phyloP scores from a whole-genome alignment of 805 yeast species.

The Sungouiella thailandica region DNA sequence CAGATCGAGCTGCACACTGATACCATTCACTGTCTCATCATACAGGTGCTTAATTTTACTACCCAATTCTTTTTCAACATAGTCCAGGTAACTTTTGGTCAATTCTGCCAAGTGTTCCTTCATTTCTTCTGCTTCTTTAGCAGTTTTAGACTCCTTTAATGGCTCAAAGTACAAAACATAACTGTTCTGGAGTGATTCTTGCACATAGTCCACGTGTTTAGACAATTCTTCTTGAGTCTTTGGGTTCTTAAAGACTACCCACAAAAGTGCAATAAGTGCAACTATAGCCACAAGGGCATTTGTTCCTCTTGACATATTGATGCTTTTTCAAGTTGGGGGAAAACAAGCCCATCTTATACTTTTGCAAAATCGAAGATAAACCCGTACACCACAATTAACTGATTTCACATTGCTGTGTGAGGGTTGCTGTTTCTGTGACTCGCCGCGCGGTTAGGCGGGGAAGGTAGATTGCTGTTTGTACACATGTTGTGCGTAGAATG shows the following conservation, averaged over 20 bases:
- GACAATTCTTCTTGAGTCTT: background rate
- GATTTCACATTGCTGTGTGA: too few relatives aligned
- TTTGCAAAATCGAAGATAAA: too few relatives aligned
- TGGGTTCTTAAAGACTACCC: background rate
- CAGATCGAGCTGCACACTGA: constrained; percentile 6
- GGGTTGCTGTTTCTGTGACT: too few relatives aligned
- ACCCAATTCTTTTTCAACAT: constrained; percentile 1
- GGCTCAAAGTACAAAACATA: constrained; percentile 1
- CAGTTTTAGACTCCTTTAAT: constrained; percentile 1
- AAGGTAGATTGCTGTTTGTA: too few relatives aligned
- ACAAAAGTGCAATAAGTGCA: background rate
- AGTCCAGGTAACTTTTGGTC: background rate
- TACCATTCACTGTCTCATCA: constrained; percentile 9
- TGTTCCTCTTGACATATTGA: background rate
- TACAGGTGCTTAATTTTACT: constrained; percentile 5
- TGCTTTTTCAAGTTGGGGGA: too few relatives aligned
- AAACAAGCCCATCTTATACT: too few relatives aligned
- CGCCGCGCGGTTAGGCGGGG: too few relatives aligned
- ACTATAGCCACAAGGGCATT: background rate
- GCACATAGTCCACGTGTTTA: background rate
- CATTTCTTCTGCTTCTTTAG: background rate
- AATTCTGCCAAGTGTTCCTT: background rate
- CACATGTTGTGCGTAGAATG: too few relatives aligned
- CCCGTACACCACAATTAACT: too few relatives aligned
- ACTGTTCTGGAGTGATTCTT: background rate